A percentile compares a stretch with the other conserved stretches of the same genome.
Evolutionary conservation across 129 eudicot genomes (phyloP).

Genomic region (Helichrysum umbraculigerum): DNA sequence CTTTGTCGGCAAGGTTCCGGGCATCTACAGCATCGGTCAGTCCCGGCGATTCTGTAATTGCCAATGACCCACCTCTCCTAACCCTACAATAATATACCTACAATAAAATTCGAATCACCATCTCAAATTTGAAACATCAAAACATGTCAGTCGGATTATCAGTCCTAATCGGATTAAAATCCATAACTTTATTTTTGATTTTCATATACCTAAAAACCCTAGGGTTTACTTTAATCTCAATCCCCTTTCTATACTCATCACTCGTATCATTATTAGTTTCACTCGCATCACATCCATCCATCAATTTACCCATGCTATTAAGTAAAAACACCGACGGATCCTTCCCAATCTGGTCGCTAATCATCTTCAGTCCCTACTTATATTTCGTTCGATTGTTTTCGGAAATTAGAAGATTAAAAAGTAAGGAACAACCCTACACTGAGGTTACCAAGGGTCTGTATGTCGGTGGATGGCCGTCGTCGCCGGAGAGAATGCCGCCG

Average conservation of each 20-base stretch:
- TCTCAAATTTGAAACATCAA: background rate
- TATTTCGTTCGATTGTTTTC: slow-evolving; percentile 67
- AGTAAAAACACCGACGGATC: slow-evolving; percentile 74
- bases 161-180: slow-evolving; percentile 51
- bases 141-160: slow-evolving; percentile 74
- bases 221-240: slow-evolving; percentile 47
- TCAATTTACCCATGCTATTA: slow-evolving; percentile 69
- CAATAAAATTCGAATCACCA: background rate
- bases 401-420: slow-evolving; percentile 44
- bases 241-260: slow-evolving; percentile 74
- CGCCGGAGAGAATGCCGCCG: slow-evolving; percentile 67
- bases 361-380: slow-evolving; percentile 70
- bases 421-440: slow-evolving; percentile 67
- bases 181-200: slow-evolving; percentile 47
- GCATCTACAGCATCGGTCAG: too few species aligned
- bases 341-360: slow-evolving; percentile 60
- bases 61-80: too few species aligned
- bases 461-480: slow-evolving; percentile 93
- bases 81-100: too few species aligned
- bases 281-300: slow-evolving; percentile 65
- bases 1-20: too few species aligned
- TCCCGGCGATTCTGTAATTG: too few species aligned
- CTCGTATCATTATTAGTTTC: slow-evolving; percentile 60
- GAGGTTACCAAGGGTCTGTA: slow-evolving; percentile 65
- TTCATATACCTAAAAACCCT: slow-evolving; percentile 45